Evolutionary conservation across 2,329 filamentous ascomycete species (phyloP).

Genomic region (Colletotrichum lentis): DNA sequence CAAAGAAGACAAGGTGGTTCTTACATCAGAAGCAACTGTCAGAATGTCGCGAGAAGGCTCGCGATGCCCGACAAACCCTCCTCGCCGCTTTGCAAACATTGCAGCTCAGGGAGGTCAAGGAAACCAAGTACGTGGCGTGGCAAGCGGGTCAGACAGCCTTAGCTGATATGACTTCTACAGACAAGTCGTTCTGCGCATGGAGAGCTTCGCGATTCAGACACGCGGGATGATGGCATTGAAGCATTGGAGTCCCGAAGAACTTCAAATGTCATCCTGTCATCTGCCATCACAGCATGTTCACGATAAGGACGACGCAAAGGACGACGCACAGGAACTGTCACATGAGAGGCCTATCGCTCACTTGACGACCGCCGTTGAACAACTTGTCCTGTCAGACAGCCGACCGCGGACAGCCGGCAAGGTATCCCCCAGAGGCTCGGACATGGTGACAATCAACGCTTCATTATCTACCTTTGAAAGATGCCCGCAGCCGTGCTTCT

Average conservation of each 20-base stretch:
- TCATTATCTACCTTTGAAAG: neutral
- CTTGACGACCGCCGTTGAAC: neutral
- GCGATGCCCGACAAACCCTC: neutral
- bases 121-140: neutral
- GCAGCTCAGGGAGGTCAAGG: neutral
- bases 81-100: neutral
- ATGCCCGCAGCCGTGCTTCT: constrained; percentile 1
- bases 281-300: neutral
- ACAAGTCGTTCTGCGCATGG: neutral
- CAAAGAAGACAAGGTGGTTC: constrained; percentile 7
- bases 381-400: neutral
- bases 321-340: neutral
- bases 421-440: rapidly evolving
- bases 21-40: neutral
- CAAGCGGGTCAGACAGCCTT: rapidly evolving
- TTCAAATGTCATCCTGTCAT: rapidly evolving
- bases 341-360: neutral
- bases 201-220: neutral
- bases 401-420: neutral
- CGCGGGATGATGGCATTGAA: too few species aligned
- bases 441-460: neutral
- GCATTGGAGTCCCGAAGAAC: neutral
- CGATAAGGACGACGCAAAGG: neutral
- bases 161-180: neutral
- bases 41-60: neutral